A percentile compares a stretch with the other conserved stretches of the same genome.
Conservation (phyloP, 768 basidiomycete genomes). For the Suillus sp. region DNA sequence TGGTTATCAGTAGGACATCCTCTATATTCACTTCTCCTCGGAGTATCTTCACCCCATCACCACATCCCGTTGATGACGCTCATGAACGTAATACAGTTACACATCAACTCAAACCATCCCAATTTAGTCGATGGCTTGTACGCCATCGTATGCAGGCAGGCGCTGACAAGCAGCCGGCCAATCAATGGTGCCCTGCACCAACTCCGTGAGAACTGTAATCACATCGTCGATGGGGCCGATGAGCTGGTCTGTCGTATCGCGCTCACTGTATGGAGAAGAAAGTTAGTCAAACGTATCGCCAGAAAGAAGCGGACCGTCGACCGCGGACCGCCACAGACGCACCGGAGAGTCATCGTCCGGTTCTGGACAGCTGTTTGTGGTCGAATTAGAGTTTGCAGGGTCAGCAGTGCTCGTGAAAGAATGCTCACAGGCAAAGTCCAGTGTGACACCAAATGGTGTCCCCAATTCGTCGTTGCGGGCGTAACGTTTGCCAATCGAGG, state of each 20-base stretch:
- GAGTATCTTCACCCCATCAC: conserved; percentile 11
- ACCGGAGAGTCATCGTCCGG: conserved; percentile 92
- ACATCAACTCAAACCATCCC: conserved; percentile 2
- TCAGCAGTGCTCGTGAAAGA: background rate
- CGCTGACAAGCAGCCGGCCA: conserved; percentile 77
- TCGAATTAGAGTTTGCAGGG: conserved; percentile 10
- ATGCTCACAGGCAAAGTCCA: conserved; percentile 87
- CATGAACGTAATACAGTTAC: conserved; percentile 2
- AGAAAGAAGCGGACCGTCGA: conserved; percentile 6
- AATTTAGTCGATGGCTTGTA: conserved; percentile 71
- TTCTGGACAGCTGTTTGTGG: conserved; percentile 75
- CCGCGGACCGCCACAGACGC: conserved; percentile 34
- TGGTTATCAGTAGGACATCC: conserved; percentile 11
- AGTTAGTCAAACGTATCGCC: conserved; percentile 9
- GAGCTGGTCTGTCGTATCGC: conserved; percentile 91
- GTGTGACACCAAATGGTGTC: conserved; percentile 93
- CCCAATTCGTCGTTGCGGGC: conserved; percentile 98
- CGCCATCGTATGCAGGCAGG: conserved; percentile 82
- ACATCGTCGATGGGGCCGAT: conserved; percentile 93
- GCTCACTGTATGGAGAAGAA: conserved; percentile 58
- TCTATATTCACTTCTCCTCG: conserved; percentile 21
- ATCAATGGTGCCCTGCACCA: conserved; percentile 71
- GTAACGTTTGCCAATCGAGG: conserved; percentile 95
- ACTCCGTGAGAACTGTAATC: conserved; percentile 73
- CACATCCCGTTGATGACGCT: conserved; percentile 5